Evolutionary conservation across 768 basidiomycete genomes (phyloP).

Genomic region (Coprinellus aureogranulatus): DNA sequence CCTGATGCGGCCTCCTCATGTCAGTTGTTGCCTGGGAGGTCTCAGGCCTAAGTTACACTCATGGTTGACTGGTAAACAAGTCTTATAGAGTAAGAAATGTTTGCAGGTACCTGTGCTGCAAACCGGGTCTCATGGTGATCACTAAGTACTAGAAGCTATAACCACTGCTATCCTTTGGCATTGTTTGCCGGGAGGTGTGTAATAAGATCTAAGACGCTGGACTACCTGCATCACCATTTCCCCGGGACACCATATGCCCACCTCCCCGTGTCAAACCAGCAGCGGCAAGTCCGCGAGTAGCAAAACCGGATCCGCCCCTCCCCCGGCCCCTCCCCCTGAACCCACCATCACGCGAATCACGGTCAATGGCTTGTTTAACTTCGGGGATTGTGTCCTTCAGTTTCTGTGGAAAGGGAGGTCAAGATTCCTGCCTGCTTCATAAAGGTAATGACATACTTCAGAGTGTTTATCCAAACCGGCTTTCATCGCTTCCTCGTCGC

Average conservation of each 20-base stretch:
- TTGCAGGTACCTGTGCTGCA: too few relatives aligned
- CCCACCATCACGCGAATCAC: slow-evolving; percentile 37
- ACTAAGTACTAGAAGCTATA: too few relatives aligned
- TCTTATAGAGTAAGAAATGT: too few relatives aligned
- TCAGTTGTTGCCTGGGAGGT: too few relatives aligned
- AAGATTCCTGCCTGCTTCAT: background rate
- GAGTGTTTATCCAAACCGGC: slow-evolving; percentile 71
- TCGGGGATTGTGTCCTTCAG: slow-evolving; percentile 65
- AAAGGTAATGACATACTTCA: slow-evolving; percentile 46
- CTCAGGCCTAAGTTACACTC: too few relatives aligned
- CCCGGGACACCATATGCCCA: slow-evolving; percentile 13
- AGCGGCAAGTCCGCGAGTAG: slow-evolving; percentile 63
- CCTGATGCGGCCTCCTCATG: too few relatives aligned
- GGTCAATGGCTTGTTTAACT: slow-evolving; percentile 69
- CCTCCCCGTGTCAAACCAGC: slow-evolving; percentile 61
- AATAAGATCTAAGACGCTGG: background rate
- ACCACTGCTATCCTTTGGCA: too few relatives aligned
- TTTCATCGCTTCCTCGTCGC: slow-evolving; percentile 83
- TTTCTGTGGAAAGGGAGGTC: slow-evolving; percentile 45
- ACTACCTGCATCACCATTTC: slow-evolving; percentile 13
- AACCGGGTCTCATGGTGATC: too few relatives aligned
- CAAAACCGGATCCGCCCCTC: slow-evolving; percentile 57
- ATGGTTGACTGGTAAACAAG: too few relatives aligned
- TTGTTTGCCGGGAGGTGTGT: too few relatives aligned
- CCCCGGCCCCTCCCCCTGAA: slow-evolving; percentile 46